Evolutionary conservation across 495 filamentous ascomycete genomes (phyloP), one percentile per base, ranked within the genome.

Genomic region (Beverwykella pulmonaria): DNA sequence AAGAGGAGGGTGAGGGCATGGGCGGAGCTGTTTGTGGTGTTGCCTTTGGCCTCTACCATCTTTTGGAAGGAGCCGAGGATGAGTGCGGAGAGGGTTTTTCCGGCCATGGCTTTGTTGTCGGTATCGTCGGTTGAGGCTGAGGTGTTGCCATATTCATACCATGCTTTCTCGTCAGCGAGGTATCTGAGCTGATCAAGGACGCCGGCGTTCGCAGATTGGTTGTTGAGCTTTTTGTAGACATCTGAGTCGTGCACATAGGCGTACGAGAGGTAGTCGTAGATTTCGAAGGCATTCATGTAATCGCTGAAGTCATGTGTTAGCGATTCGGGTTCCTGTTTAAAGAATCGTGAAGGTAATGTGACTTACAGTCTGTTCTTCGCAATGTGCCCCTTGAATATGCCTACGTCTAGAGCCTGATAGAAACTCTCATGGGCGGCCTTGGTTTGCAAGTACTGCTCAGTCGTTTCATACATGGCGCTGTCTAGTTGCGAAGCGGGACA

Each of bases 221-320:
- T 61, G 23, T 76, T 78, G 36, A 92, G 75, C 15, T 79, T 75
- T 9, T 80, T 62, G 19, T 79, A 75, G 56, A 88, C 81, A 22
- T 80, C 84, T 26, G 72, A 59, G 76, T 94, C 92, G 79, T 94
- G 88, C 66, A 85, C 79, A 32, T 76, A 77, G 30, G 85, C 84
- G 65, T 92, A 92, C 63, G 90, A 85, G 70, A 94, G 73, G 65
- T 86, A 88, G 73, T 96, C 90, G 64, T 82, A 90, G 75, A 95
- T 86, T 44, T 77, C 64, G 62, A 80, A 81, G 25, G 83, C 86
- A 67, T 86, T 87, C 25, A 57, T 71, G 72, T 87, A 90, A 54
- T 78, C 80, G 6, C 65, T 68, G 26, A 27, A 23, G 12, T 34
- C 8, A 14, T 49, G 19, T 49, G 49, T 54, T 48, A 53, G 39